These are phyloP conservation scores for Epichloe bromicola DNA, from an alignment of 2,329 filamentous ascomycete genomes.

Conservation along the genomic window DNA sequence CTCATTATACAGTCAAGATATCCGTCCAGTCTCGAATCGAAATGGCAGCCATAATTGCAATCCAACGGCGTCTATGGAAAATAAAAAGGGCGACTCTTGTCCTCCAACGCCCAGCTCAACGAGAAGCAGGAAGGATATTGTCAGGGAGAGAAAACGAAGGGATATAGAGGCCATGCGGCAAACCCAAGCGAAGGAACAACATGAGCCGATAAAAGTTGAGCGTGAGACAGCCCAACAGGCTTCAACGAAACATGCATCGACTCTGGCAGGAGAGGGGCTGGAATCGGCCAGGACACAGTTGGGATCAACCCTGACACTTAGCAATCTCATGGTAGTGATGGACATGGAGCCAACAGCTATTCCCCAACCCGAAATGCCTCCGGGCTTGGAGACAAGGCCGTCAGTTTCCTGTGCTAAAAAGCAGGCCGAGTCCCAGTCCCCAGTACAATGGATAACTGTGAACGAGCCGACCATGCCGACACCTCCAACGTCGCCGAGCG, in stretches of 20 bases:
- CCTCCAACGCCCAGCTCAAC: conserved; percentile 11
- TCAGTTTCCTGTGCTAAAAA: neutral
- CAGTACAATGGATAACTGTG: neutral
- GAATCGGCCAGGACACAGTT: neutral
- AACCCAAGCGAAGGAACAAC: conserved; percentile 12
- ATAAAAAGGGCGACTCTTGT: conserved; percentile 6
- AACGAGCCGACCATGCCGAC: conserved; percentile 13
- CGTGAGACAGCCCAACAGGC: neutral
- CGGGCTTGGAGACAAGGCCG: neutral
- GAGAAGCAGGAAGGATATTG: conserved; percentile 23
- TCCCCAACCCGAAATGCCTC: conserved; percentile 1
- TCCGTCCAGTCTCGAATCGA: neutral
- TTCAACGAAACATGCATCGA: neutral
- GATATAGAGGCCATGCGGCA: conserved; percentile 23
- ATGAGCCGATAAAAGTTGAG: neutral
- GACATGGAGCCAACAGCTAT: conserved; percentile 21
- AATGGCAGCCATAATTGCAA: neutral
- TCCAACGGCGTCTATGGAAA: conserved; percentile 1
- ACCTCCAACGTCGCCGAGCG: conserved; percentile 18
- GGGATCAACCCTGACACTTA: conserved; percentile 13
- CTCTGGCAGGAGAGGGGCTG: neutral
- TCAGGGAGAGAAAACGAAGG: conserved; percentile 26
- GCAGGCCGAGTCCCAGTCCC: neutral
- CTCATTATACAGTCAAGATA: neutral
- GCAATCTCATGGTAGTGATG: conserved; percentile 27